phyloP scores from a whole-genome alignment of 768 basidiomycete species.

The Tulasnella sp. region DNA sequence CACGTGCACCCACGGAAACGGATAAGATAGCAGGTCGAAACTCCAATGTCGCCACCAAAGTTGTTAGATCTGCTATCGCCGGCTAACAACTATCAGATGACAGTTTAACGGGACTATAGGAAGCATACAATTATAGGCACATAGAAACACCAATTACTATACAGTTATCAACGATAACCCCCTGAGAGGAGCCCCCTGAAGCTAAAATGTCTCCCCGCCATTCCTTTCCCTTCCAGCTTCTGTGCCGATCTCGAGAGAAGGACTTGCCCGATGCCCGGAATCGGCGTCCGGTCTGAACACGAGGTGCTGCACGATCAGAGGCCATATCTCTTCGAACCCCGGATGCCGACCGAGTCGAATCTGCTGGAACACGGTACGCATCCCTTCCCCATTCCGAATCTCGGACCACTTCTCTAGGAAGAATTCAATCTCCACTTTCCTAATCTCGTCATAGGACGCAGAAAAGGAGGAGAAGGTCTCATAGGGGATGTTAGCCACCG shows the following conservation, averaged over 20 bases:
- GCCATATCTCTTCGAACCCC: slow-evolving; percentile 66
- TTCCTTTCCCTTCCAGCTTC: slow-evolving; percentile 14
- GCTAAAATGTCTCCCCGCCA: slow-evolving; percentile 18
- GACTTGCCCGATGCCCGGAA: background rate
- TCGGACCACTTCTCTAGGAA: slow-evolving; percentile 80
- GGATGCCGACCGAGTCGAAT: slow-evolving; percentile 79
- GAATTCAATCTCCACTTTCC: slow-evolving; percentile 75
- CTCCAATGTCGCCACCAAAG: background rate
- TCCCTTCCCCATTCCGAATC: slow-evolving; percentile 75
- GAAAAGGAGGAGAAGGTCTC: slow-evolving; percentile 86
- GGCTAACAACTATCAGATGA: background rate
- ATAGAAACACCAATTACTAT: background rate
- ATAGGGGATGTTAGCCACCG: slow-evolving; percentile 74
- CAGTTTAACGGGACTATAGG: background rate
- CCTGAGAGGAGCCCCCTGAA: background rate
- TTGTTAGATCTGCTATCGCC: background rate
- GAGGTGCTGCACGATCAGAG: slow-evolving; percentile 26
- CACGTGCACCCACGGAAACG: background rate
- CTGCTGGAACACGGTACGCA: slow-evolving; percentile 80
- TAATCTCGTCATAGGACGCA: slow-evolving; percentile 72
- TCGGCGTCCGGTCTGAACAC: slow-evolving; percentile 24
- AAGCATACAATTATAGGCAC: background rate
- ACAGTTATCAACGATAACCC: background rate
- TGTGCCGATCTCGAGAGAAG: background rate
- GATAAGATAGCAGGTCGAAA: background rate